A percentile compares a stretch with the other conserved stretches of the same genome.
Conservation (phyloP, 2,329 filamentous ascomycete species). For the Beauveria brongniartii region DNA sequence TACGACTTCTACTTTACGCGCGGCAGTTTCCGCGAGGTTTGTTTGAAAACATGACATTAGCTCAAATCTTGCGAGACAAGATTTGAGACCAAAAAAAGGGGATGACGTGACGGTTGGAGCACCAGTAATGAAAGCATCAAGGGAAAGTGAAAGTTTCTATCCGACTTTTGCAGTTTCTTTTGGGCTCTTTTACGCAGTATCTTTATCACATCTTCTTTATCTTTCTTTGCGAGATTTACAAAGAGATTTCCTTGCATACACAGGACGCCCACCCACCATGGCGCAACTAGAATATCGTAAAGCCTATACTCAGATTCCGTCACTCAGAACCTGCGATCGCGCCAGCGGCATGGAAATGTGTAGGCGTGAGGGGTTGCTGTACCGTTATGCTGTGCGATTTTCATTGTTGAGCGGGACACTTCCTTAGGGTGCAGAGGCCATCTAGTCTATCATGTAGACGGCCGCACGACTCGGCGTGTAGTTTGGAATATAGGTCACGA, state of each 20-base stretch:
- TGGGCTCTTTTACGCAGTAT: background rate
- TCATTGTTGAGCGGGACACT: no score
- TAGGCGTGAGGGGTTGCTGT: no score
- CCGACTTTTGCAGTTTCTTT: background rate
- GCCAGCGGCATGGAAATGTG: no score
- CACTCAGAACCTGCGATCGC: no score
- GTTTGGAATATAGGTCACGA: no score
- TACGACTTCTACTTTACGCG: background rate
- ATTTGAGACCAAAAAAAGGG: background rate
- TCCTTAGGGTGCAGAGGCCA: no score
- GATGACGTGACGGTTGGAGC: background rate
- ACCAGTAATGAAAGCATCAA: background rate
- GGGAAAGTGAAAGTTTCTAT: background rate
- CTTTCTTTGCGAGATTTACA: conserved; percentile 11
- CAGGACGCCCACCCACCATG: background rate
- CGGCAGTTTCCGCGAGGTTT: background rate
- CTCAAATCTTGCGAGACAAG: background rate
- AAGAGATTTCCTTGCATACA: background rate
- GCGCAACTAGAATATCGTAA: background rate
- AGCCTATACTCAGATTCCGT: no score
- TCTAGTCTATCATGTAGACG: no score
- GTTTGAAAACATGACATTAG: background rate
- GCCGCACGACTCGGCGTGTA: no score
- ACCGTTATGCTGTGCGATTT: no score
- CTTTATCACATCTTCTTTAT: background rate